Conservation (phyloP, 2,329 filamentous ascomycete genomes). For the Emericellopsis cladophorae region DNA sequence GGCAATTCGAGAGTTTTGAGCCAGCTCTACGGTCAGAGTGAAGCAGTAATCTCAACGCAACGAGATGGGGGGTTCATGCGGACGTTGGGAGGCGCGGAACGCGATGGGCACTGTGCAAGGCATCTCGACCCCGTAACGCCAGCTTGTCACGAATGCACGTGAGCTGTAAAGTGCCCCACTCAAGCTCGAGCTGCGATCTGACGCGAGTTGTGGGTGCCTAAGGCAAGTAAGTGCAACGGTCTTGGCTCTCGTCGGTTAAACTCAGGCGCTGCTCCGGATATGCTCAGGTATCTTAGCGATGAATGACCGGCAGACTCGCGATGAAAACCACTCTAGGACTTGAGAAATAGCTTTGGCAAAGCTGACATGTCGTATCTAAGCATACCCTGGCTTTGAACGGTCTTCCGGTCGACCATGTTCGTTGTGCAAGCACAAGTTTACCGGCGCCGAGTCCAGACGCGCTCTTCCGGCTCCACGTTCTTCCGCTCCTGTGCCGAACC, state of each 20-base stretch:
- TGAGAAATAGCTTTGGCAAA: too few relatives aligned
- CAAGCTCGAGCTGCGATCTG: too few relatives aligned
- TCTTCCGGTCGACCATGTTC: too few relatives aligned
- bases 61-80: constrained; percentile 15
- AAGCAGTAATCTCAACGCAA: not conserved
- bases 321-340: too few relatives aligned
- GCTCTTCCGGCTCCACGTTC: not conserved
- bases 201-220: not conserved
- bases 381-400: too few relatives aligned
- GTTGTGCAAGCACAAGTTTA: too few relatives aligned
- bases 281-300: not conserved
- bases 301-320: too few relatives aligned
- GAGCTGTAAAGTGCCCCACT: constrained; percentile 10
- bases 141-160: constrained; percentile 31
- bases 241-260: constrained; percentile 1
- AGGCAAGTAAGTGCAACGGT: too few relatives aligned
- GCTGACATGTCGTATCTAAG: not conserved
- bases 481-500: not conserved
- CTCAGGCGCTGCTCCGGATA: constrained; percentile 2
- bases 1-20: not conserved
- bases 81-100: constrained; percentile 25
- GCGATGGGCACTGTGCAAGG: constrained; percentile 21
- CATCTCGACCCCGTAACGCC: constrained; percentile 11
- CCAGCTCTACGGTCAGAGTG: constrained; percentile 2
- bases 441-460: too few relatives aligned